A percentile compares a stretch with the other conserved stretches of the same genome.
Conservation (phyloP, 2,329 filamentous ascomycete species). For the Fusarium gaditjirri region DNA sequence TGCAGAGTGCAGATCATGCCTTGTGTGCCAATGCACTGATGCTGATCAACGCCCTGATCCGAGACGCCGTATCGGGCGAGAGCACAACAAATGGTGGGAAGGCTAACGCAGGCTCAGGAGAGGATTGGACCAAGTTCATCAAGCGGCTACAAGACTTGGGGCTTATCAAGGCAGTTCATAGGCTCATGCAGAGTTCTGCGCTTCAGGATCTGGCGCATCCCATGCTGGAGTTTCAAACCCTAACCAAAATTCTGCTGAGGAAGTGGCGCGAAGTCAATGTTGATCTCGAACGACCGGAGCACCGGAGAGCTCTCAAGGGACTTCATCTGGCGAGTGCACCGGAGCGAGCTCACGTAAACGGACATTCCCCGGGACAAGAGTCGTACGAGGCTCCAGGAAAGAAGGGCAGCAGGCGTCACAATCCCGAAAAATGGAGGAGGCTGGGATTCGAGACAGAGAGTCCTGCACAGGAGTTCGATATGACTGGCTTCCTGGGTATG, state of each 20-base stretch:
- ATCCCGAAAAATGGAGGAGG: slow-evolving; percentile 91
- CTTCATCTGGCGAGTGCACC: slow-evolving; percentile 85
- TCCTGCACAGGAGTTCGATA: slow-evolving; percentile 85
- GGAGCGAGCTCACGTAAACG: slow-evolving; percentile 59
- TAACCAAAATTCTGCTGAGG: slow-evolving; percentile 86
- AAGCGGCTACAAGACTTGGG: slow-evolving; percentile 93
- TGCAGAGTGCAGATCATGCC: slow-evolving; percentile 94
- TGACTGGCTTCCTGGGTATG: slow-evolving; percentile 90
- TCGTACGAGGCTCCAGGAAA: slow-evolving; percentile 52
- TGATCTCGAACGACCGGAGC: slow-evolving; percentile 87
- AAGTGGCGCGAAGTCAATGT: slow-evolving; percentile 90
- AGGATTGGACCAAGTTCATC: slow-evolving; percentile 96
- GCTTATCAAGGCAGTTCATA: slow-evolving; percentile 90
- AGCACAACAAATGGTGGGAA: slow-evolving; percentile 56
- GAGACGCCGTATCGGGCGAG: slow-evolving; percentile 86
- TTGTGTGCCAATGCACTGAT: slow-evolving; percentile 95
- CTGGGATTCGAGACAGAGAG: slow-evolving; percentile 92
- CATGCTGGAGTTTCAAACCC: slow-evolving; percentile 88
- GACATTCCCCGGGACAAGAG: slow-evolving; percentile 52
- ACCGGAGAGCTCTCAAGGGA: slow-evolving; percentile 85
- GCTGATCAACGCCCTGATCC: slow-evolving; percentile 93
- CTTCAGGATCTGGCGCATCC: slow-evolving; percentile 91
- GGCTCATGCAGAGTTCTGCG: slow-evolving; percentile 92
- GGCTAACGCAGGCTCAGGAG: slow-evolving; percentile 49
- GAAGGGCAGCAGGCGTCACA: slow-evolving; percentile 77